Conservation (phyloP, 2,329 filamentous ascomycete genomes). For the Trichophyton equinum region DNA sequence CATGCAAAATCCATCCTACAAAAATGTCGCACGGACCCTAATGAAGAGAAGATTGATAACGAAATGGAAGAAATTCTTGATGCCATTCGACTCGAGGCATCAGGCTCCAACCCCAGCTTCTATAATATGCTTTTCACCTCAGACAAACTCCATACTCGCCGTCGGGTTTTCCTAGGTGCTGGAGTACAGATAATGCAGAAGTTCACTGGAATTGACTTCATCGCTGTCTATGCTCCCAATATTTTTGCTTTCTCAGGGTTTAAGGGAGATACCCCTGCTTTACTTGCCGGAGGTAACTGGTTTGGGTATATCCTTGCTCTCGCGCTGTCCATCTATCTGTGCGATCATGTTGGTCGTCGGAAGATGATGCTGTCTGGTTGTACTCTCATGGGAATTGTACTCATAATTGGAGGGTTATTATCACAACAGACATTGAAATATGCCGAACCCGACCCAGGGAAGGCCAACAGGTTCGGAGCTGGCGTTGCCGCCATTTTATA, state of each 20-base stretch:
- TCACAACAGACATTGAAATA: not conserved
- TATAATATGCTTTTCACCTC: not conserved
- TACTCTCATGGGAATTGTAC: not conserved
- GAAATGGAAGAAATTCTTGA: not conserved
- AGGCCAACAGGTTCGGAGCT: not conserved
- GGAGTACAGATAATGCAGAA: constrained; percentile 1
- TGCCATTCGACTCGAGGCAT: not conserved
- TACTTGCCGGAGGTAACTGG: not conserved
- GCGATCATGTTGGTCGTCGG: not conserved
- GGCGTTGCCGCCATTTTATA: not conserved
- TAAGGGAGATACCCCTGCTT: not conserved
- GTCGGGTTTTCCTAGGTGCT: not conserved
- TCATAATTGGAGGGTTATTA: not conserved
- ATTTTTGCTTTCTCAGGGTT: constrained; percentile 1
- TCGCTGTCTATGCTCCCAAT: constrained; percentile 1
- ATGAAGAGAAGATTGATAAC: not conserved
- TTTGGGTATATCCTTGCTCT: not conserved
- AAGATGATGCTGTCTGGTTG: not conserved
- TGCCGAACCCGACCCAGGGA: not conserved
- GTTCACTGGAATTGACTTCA: not conserved
- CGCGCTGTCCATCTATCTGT: not conserved
- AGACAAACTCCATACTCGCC: not conserved
- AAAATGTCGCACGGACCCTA: not conserved
- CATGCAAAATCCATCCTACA: not conserved
- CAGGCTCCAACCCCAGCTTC: not conserved